Evolutionary conservation across 1,284 basidiomycete species (phyloP), one percentile per base, ranked within the genome.

Genomic region (Fomitopsis palustris): DNA sequence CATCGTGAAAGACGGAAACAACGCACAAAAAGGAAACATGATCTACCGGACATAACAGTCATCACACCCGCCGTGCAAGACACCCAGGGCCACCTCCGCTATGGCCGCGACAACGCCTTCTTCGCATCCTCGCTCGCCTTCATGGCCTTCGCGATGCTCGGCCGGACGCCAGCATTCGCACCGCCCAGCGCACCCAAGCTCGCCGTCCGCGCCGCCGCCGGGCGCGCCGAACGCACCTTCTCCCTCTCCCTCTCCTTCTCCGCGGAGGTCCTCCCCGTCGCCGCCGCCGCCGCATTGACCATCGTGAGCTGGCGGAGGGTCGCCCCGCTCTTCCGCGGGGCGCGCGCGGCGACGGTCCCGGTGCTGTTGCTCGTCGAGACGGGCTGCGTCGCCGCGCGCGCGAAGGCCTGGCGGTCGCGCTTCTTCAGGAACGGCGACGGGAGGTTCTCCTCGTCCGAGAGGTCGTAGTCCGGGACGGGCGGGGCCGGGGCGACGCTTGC

Each of bases 381-480:
- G n/a, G n/a, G n/a, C 31, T 52, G 49, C n/a, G 66, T 65, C 17
- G 59, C 57, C 7, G 66, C 61, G 0, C 64, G 41, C 47, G 63
- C 52, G 23, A 66, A 62, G 4, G 69, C 72, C 21, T 75, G 75
- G 17, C 80, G 76, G 25, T 85, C 84, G 0, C 68, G 69, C 27
- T 81, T 78, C 71, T 88, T 88, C 43, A 94, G 68, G 74, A 93
- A 94, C 1, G 92, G 92, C 64, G 88, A 90, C 0, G 92, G 92
- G 0, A 93, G 78, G 70, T 92, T 93, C 71, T 92, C 91, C 67
- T 92, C 90, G 69, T 93, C 89, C 1, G 78, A 78, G 6, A 87
- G 65, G 71, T 92, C 84, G 65, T 90, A 92, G 55, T 80, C 75
- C 3, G 81, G 78, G 21, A 73, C 42, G 25, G 63, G n/a, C 52